phyloP scores from a whole-genome alignment of 768 basidiomycete species.

The Lentinus brumalis region DNA sequence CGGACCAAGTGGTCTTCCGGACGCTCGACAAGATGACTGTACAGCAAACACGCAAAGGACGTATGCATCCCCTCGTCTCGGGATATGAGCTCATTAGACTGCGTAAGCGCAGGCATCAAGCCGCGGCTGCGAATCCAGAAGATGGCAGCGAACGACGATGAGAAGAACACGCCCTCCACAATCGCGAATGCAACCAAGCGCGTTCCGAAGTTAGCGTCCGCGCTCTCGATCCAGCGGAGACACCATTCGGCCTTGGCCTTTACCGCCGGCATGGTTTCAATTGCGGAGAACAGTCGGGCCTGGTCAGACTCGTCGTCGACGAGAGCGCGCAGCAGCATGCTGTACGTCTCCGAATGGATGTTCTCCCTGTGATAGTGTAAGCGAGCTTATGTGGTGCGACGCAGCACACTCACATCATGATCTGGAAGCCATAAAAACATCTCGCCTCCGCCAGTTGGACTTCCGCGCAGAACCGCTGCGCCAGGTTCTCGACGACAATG shows the following conservation, averaged over 20 bases:
- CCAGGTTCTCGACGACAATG: conserved; percentile 57
- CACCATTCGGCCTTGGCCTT: conserved; percentile 55
- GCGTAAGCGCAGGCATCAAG: conserved; percentile 58
- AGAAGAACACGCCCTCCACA: conserved; percentile 58
- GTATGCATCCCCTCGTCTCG: conserved; percentile 59
- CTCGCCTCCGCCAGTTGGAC: conserved; percentile 54
- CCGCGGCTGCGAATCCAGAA: conserved; percentile 61
- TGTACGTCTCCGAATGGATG: conserved; percentile 58
- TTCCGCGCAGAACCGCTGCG: conserved; percentile 51
- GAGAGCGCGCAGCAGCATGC: conserved; percentile 55
- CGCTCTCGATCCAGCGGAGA: conserved; percentile 49
- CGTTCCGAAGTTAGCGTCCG: conserved; percentile 45
- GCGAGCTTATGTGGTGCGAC: background rate
- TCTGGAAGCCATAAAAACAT: conserved; percentile 59
- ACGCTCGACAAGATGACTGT: conserved; percentile 45
- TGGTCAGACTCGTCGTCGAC: conserved; percentile 49
- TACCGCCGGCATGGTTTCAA: conserved; percentile 55
- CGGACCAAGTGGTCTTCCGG: conserved; percentile 29
- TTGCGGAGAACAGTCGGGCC: conserved; percentile 49
- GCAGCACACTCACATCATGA: conserved; percentile 42
- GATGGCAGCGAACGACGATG: conserved; percentile 49
- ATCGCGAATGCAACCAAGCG: conserved; percentile 53
- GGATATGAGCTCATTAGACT: conserved; percentile 60
- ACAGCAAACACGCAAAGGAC: conserved; percentile 57
- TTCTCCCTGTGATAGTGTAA: conserved; percentile 35